Percentiles rank a stretch among this genome's conserved stretches.
Conservation (phyloP, 2,329 filamentous ascomycete species). For the Chlorencoelia australis region DNA sequence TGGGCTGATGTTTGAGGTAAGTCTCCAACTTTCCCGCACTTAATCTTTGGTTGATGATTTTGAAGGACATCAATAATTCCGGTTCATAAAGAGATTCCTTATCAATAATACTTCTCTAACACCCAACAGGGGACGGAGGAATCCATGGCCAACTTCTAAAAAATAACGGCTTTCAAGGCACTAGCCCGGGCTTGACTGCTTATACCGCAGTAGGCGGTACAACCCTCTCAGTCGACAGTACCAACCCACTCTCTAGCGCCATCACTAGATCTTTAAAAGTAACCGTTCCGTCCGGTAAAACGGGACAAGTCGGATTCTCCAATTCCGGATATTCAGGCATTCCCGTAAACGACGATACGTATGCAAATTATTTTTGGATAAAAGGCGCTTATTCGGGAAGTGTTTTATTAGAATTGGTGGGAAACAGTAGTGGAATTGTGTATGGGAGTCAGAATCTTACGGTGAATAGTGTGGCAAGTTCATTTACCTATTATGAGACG, state of each 20-base stretch:
- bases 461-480: conserved; percentile 3
- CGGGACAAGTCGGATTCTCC: conserved; percentile 22
- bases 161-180: conserved; percentile 56
- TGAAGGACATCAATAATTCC: conserved; percentile 6
- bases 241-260: conserved; percentile 7
- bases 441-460: conserved; percentile 8
- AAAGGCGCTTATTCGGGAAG: conserved; percentile 11
- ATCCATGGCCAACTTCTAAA: conserved; percentile 60
- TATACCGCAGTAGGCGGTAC: conserved; percentile 9
- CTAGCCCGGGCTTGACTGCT: conserved; percentile 2
- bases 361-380: conserved; percentile 13
- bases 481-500: conserved; percentile 9
- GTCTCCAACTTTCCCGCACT: not conserved
- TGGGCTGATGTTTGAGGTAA: conserved; percentile 14
- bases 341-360: conserved; percentile 14
- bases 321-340: conserved; percentile 25
- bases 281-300: conserved; percentile 10
- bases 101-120: not conserved
- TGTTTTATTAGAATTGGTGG: conserved; percentile 6
- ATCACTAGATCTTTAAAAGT: conserved; percentile 10
- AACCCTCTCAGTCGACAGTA: conserved; percentile 7
- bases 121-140: conserved; percentile 45
- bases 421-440: conserved; percentile 5
- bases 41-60: not conserved
- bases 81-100: not conserved